Percentiles rank a stretch among this genome's conserved stretches.
These are phyloP conservation scores for Pseudocercospora cruenta DNA, from an alignment of 2,329 filamentous ascomycete species.

Conservation along the genomic window DNA sequence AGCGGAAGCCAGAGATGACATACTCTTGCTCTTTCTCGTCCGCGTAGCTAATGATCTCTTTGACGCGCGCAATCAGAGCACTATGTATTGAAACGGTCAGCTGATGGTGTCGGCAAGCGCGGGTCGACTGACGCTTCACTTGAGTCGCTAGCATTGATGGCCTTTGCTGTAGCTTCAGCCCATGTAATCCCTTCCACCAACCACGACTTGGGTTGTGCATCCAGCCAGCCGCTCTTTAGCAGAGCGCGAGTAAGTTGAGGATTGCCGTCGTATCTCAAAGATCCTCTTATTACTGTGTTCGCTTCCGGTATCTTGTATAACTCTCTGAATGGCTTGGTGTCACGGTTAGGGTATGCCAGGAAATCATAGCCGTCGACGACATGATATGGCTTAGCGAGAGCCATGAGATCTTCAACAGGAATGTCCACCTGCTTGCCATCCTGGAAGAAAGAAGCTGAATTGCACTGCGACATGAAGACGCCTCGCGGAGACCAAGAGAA, in stretches of 20 bases:
- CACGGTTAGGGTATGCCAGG: background rate
- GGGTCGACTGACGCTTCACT: background rate
- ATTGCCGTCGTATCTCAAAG: background rate
- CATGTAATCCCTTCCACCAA: background rate
- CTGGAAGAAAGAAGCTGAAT: background rate
- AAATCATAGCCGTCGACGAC: background rate
- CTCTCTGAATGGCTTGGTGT: background rate
- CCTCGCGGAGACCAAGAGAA: background rate
- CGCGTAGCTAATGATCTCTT: background rate
- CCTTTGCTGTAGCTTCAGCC: background rate
- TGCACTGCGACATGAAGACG: background rate
- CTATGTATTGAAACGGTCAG: background rate
- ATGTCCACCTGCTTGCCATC: conserved; percentile 2
- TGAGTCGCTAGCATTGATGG: background rate
- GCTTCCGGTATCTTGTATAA: background rate
- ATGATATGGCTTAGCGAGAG: background rate
- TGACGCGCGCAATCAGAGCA: background rate
- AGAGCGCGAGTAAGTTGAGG: background rate
- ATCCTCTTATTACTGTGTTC: background rate
- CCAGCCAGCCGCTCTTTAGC: background rate
- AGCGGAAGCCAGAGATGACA: background rate
- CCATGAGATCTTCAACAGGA: background rate
- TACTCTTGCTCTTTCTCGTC: background rate
- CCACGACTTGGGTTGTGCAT: background rate
- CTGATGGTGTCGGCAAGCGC: too few species aligned